phyloP scores from a whole-genome alignment of 2,329 filamentous ascomycete species.

The Calonectria pseudoturangicola region DNA sequence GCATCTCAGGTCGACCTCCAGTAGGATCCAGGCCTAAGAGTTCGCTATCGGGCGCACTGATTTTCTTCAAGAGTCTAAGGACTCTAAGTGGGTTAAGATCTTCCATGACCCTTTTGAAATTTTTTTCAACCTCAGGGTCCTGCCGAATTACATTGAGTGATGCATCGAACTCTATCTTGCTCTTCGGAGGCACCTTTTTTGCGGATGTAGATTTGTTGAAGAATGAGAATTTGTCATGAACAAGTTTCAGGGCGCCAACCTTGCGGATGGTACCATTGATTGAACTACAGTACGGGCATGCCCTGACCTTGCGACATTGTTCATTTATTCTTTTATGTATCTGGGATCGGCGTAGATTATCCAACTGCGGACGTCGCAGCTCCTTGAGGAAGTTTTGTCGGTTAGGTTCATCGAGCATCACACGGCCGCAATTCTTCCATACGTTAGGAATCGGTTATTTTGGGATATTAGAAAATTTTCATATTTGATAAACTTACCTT shows the following conservation, averaged over 20 bases:
- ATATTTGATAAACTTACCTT: slow-evolving; percentile 70
- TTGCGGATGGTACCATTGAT: slow-evolving; percentile 96
- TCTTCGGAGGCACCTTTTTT: slow-evolving; percentile 87
- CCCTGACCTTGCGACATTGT: slow-evolving; percentile 90
- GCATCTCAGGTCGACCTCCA: slow-evolving; percentile 94
- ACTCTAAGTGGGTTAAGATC: slow-evolving; percentile 93
- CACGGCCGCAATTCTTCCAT: slow-evolving; percentile 82
- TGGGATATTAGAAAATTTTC: too few species aligned
- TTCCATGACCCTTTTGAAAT: slow-evolving; percentile 93
- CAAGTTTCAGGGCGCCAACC: slow-evolving; percentile 91
- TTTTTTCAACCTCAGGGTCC: slow-evolving; percentile 90
- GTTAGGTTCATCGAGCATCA: slow-evolving; percentile 88
- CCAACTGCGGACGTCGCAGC: slow-evolving; percentile 86
- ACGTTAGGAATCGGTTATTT: neutral
- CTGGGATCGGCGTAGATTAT: slow-evolving; percentile 87
- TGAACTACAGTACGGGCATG: slow-evolving; percentile 86
- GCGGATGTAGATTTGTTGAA: slow-evolving; percentile 92
- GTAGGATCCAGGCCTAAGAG: slow-evolving; percentile 90
- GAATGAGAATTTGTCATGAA: slow-evolving; percentile 92
- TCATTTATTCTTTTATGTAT: slow-evolving; percentile 92
- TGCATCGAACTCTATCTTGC: slow-evolving; percentile 89
- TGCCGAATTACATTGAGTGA: slow-evolving; percentile 87
- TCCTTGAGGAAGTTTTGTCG: slow-evolving; percentile 85
- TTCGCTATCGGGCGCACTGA: slow-evolving; percentile 90
- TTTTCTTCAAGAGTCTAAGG: slow-evolving; percentile 92